Evolutionary conservation across 257 asterid genomes (phyloP).

Genomic region (Nicotiana otophora): DNA sequence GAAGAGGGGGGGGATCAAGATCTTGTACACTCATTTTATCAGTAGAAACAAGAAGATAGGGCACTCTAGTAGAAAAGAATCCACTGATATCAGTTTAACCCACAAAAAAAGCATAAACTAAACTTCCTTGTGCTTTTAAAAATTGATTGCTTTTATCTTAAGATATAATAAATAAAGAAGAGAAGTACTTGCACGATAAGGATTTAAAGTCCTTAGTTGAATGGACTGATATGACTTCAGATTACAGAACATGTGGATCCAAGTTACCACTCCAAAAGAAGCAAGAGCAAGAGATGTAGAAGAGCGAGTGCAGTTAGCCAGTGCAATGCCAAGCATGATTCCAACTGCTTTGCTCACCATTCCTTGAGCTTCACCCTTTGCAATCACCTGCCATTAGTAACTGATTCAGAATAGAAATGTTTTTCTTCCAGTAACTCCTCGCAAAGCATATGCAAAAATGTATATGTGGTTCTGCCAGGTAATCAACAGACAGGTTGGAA

Average conservation of each 20-base stretch:
- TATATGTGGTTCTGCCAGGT: neutral
- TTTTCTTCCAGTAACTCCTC: neutral
- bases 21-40: neutral
- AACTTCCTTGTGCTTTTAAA: neutral
- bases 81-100: neutral
- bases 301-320: conserved; percentile 74
- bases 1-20: no score
- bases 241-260: conserved; percentile 99
- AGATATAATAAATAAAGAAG: conserved; percentile 13
- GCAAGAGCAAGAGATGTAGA: conserved; percentile 85
- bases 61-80: neutral
- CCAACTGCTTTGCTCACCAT: conserved; percentile 99
- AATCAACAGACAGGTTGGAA: neutral
- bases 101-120: neutral
- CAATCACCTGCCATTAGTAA: conserved; percentile 67
- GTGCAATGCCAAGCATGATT: conserved; percentile 80
- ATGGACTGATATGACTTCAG: conserved; percentile 94
- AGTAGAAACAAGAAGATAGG: neutral
- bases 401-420: neutral
- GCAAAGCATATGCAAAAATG: conserved; percentile 9
- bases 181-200: conserved; percentile 90
- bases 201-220: conserved; percentile 93
- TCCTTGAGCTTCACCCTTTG: conserved; percentile 99
- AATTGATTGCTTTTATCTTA: neutral
- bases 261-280: conserved; percentile 72